A percentile compares a stretch with the other conserved stretches of the same genome.
These are phyloP conservation scores for Solanum bukasovii DNA, from an alignment of 257 asterid genomes.

Conservation along the genomic window DNA sequence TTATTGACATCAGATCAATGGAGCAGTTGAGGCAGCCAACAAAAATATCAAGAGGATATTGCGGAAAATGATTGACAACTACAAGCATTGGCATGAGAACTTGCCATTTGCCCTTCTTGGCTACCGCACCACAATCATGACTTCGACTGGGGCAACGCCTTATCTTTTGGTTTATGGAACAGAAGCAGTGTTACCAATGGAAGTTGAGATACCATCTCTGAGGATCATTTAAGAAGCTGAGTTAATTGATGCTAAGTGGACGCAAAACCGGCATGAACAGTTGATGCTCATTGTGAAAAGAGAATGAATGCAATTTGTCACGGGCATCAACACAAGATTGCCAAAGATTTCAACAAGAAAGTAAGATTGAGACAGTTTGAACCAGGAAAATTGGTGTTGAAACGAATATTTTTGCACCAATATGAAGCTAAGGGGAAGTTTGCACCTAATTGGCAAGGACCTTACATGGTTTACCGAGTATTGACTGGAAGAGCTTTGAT, in stretches of 20 bases:
- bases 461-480: neutral
- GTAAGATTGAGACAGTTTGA: neutral
- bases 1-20: neutral
- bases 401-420: neutral
- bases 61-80: neutral
- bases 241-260: neutral
- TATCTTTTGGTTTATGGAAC: neutral
- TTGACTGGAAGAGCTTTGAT: neutral
- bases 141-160: neutral
- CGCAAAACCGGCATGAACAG: neutral
- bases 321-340: neutral
- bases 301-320: neutral
- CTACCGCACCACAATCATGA: neutral
- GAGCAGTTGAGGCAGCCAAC: no score
- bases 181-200: no score
- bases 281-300: no score
- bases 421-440: neutral
- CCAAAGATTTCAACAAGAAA: neutral
- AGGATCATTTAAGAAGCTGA: no score
- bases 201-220: neutral
- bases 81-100: no score
- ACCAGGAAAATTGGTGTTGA: neutral
- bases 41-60: neutral
- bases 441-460: neutral
- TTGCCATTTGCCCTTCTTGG: neutral